Evolutionary conservation across 2,329 filamentous ascomycete species (phyloP), one percentile per base, ranked within the genome.

Genomic region (Fusarium sp.): DNA sequence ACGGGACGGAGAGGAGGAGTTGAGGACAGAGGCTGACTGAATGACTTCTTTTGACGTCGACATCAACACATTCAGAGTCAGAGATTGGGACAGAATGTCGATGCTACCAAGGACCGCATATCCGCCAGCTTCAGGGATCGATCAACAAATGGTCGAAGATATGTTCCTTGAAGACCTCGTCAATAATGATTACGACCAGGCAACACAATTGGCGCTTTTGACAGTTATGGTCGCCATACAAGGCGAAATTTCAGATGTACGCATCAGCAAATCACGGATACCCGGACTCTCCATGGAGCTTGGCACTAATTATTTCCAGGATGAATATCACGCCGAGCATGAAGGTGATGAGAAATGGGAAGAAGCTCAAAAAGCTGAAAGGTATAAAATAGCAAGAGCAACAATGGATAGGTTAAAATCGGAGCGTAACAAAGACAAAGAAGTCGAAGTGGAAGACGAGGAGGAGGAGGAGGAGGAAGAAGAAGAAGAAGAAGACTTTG

Each of bases 261-360:
- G 67, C 44, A 46, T 41, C 30, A 36, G 20, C 2, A 23, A 41
- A 34, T 23, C 23, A 23, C 23, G 23, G 23, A 23, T 28, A 18
- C n/a, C 28, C 37, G 18, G 31, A 26, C n/a, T 34, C n/a, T 20
- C 9, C 9, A 9, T 41, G n/a, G 23, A 28, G 30, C 45, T 36
- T 36, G n/a, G 26, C 11, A 26, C 67, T 72, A 47, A 72, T 44
- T 31, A 16, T 40, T 46, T 9, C 6, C 54, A 73, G 71, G 67
- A 70, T 33, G 69, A 70, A 36, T 71, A 69, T 51, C 57, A 68
- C 23, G 60, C 63, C 16, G 57, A 57, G 4, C 51, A 12, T 10
- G 26, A 28, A 44, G 41, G 42, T 15, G 40, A 69, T 8, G 47
- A 41, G 16, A 38, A 52, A 30, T 38, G 26, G 47, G 12, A 38